Percentiles rank a stretch among this genome's conserved stretches.
Evolutionary conservation across 2,329 filamentous ascomycete genomes (phyloP).

Genomic region (Anthostomella pinea): DNA sequence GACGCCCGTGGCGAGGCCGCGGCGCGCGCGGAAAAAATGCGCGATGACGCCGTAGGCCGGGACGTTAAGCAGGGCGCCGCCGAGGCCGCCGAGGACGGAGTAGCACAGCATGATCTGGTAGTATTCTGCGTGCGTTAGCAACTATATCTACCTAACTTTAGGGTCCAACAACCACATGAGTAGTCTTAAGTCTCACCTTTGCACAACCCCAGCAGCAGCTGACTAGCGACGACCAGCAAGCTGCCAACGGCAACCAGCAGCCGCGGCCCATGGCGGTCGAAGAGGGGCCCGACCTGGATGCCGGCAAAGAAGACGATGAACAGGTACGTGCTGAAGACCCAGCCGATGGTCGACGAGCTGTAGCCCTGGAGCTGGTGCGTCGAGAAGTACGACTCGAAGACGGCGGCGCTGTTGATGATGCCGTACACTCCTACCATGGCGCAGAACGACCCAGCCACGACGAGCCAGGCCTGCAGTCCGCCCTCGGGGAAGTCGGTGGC

Average conservation of each 20-base stretch:
- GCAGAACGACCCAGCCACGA: conserved; percentile 74
- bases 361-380: conserved; percentile 69
- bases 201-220: conserved; percentile 68
- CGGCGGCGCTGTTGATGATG: conserved; percentile 71
- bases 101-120: conserved; percentile 81
- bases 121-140: conserved; percentile 48
- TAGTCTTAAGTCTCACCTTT: conserved; percentile 39
- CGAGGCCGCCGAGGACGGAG: conserved; percentile 68
- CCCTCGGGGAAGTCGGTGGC: conserved; percentile 66
- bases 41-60: conserved; percentile 72
- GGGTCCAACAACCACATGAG: neutral
- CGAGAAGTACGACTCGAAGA: conserved; percentile 74
- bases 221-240: conserved; percentile 56
- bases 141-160: conserved; percentile 3
- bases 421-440: conserved; percentile 69
- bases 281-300: conserved; percentile 77
- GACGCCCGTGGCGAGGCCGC: conserved; percentile 77
- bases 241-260: conserved; percentile 64
- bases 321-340: conserved; percentile 81
- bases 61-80: conserved; percentile 74
- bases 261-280: conserved; percentile 72
- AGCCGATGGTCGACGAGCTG: conserved; percentile 68
- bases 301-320: conserved; percentile 78
- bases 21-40: conserved; percentile 73
- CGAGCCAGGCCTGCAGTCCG: conserved; percentile 68